Base-by-base conservation (phyloP, 805 yeast genomes). In the Tetrapisispora fleetii region DNA sequence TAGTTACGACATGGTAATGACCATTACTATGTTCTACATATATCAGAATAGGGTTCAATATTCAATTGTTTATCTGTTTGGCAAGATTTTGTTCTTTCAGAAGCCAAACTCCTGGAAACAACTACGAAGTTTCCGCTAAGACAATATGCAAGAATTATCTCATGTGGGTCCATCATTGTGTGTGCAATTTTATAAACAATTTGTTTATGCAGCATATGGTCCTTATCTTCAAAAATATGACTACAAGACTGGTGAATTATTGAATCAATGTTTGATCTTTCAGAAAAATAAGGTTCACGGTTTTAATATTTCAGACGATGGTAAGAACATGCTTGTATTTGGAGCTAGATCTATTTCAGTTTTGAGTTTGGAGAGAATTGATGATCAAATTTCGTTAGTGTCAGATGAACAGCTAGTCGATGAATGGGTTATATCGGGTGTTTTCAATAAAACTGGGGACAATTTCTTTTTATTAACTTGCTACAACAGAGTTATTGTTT, bases 201-300 rank as follows among this genome's bases (percentile, higher is more conserved):
- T 17, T 27, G 62, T 82, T 1, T 63, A 78, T 6, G 81, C 79
- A 2, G 96, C 91, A 0, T 77, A 80, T 53, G 97, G 97, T 0
- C 83, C 93, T 2, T 63, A 62, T 13, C 60, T 89, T 47, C 75
- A 77, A 54, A 65, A 80, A 1, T 83, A 77, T 62, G 69, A 76
- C 52, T 70, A 77, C 58, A 58, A 54, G 16, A 59, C 68, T 0
- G 70, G 71, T 5, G 48, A 59, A 21, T 62, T 77, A 19, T 27
- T 78, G 2, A 63, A 59, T 48, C 59, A 67, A 19, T 65, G 68
- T 37, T 71, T 72, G 47, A 63, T 86, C 1, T 85, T 91, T 62
- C 62, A 65, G n/a, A 71, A 80, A 47, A 86, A 87, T 65, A 90
- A 88, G 60, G 80, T 91, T 36, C 97, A 91, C 61, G 85, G 87